Evolutionary conservation across 495 filamentous ascomycete genomes (phyloP).

Genomic region (Melanomma pulvis-pyrius): DNA sequence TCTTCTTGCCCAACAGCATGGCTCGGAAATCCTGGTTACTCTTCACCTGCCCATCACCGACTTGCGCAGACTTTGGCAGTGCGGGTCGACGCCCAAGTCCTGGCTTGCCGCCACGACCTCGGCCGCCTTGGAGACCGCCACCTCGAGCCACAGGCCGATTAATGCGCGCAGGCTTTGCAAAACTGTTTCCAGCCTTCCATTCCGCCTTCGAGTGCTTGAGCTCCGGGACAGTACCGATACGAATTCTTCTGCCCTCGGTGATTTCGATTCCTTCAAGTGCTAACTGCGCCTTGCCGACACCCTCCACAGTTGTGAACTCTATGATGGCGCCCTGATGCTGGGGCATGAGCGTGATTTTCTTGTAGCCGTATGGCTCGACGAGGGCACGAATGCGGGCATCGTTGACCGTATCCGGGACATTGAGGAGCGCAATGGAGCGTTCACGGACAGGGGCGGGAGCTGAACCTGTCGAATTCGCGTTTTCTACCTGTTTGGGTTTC

Average conservation of each 20-base stretch:
- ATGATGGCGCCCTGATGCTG: constrained; percentile 85
- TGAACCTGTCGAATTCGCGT: background rate
- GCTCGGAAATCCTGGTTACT: constrained; percentile 83
- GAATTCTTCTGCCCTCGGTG: constrained; percentile 62
- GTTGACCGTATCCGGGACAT: constrained; percentile 68
- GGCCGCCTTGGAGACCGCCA: constrained; percentile 45
- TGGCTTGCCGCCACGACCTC: constrained; percentile 54
- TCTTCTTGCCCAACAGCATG: constrained; percentile 59
- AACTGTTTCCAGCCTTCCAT: constrained; percentile 50
- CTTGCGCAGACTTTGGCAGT: background rate
- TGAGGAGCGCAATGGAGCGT: constrained; percentile 57
- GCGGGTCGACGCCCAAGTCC: constrained; percentile 42
- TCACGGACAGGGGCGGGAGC: constrained; percentile 11
- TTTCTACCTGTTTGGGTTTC: constrained; percentile 56
- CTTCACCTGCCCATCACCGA: constrained; percentile 2
- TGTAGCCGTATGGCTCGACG: constrained; percentile 63
- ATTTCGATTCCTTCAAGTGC: constrained; percentile 75
- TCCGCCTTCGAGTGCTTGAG: constrained; percentile 63
- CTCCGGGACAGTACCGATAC: constrained; percentile 69
- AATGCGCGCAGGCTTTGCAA: constrained; percentile 52
- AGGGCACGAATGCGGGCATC: constrained; percentile 63
- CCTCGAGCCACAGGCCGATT: constrained; percentile 40
- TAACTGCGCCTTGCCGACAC: constrained; percentile 74
- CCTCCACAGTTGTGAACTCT: constrained; percentile 71
- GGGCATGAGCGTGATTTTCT: constrained; percentile 63